Conservation (phyloP, 306 rosid genomes). For the Alnus glutinosa region DNA sequence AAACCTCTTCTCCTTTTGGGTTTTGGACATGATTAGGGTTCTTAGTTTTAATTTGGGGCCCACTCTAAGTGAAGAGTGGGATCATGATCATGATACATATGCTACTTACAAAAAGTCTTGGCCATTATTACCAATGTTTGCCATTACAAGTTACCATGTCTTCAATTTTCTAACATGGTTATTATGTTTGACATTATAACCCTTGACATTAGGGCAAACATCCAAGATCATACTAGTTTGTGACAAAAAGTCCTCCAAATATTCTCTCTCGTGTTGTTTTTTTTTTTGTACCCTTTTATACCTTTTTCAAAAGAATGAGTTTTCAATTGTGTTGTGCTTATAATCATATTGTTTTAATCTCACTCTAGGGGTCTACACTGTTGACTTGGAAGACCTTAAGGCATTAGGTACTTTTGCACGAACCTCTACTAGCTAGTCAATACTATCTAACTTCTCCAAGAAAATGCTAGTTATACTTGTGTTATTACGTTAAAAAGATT, state of each 20-base stretch:
- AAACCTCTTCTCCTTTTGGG: conserved; percentile 20
- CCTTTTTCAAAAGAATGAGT: conserved; percentile 1
- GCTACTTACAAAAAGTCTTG: conserved; percentile 34
- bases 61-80: conserved; percentile 29
- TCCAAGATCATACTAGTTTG: conserved; percentile 22
- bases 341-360: conserved; percentile 2
- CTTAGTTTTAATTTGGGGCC: conserved; percentile 31
- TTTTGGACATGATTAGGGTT: conserved; percentile 29
- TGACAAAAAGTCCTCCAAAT: background rate
- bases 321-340: background rate
- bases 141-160: conserved; percentile 41
- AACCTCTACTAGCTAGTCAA: background rate
- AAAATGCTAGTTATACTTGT: no score
- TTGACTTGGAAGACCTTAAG: background rate
- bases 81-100: background rate
- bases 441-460: no score
- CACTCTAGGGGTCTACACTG: background rate
- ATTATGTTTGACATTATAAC: conserved; percentile 30
- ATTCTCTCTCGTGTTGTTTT: background rate
- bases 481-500: no score
- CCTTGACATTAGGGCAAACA: conserved; percentile 35
- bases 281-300: background rate
- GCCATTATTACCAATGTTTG: conserved; percentile 50
- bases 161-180: conserved; percentile 33
- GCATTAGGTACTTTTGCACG: background rate